Conservation (phyloP, 2,329 filamentous ascomycete species). For the Hawksworthiomyces lignivorus region DNA sequence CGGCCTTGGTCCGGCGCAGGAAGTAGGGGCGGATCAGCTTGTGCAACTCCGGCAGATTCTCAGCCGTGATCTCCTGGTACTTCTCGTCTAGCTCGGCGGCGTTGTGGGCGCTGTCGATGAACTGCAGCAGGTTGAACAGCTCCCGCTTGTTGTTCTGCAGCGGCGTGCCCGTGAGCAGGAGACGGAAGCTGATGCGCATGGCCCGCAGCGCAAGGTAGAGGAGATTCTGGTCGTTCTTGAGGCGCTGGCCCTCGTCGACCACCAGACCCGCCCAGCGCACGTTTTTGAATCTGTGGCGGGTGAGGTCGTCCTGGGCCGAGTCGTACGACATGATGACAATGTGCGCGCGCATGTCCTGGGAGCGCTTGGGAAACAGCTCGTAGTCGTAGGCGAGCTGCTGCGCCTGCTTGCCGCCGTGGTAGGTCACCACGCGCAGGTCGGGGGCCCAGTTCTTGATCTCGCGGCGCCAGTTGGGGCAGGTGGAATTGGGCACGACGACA, state of each 20-base stretch:
- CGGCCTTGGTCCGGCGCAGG: conserved; percentile 72
- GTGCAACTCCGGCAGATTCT: conserved; percentile 76
- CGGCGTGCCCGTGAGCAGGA: conserved; percentile 85
- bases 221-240: conserved; percentile 85
- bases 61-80: conserved; percentile 70
- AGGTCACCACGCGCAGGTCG: conserved; percentile 78
- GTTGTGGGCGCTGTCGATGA: conserved; percentile 66
- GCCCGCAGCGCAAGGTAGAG: conserved; percentile 68
- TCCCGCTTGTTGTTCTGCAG: conserved; percentile 94
- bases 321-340: conserved; percentile 95
- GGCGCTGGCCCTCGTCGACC: conserved; percentile 88
- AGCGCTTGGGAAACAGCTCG: conserved; percentile 69
- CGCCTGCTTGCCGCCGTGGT: conserved; percentile 69
- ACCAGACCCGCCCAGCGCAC: conserved; percentile 83
- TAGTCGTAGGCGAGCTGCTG: conserved; percentile 72
- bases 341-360: conserved; percentile 70
- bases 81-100: conserved; percentile 67
- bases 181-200: conserved; percentile 72
- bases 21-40: conserved; percentile 70
- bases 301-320: conserved; percentile 67
- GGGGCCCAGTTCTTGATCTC: conserved; percentile 95
- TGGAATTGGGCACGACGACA: conserved; percentile 88
- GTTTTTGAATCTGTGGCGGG: conserved; percentile 55
- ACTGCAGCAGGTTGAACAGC: conserved; percentile 93
- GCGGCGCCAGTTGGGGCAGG: conserved; percentile 93